Base-by-base conservation (phyloP, 192 early-diverging fungal genomes). In the Thoreauomyces humboldtii region DNA sequence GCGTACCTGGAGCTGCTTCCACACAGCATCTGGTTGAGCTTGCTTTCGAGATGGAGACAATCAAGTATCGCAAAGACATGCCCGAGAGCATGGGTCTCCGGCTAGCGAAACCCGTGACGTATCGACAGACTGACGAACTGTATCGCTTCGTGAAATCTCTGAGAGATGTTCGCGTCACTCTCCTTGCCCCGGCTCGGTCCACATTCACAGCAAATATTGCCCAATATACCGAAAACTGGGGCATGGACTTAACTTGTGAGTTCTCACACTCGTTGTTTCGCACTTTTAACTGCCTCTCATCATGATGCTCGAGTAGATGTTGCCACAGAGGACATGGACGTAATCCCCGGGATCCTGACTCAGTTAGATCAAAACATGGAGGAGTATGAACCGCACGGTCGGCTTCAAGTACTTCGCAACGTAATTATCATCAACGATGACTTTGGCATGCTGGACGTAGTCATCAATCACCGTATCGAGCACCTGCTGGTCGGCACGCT, bases 161-260 rank as follows among this genome's bases (percentile, higher is more conserved):
- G 33, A 22, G 41, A 33, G 35, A 54, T n/a, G 65, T 31, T 22
- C 31, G 48, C 21, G 67, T 69, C 7, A 52, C 45, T 1, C 21
- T 69, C 14, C 47, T 69, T 4, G 67, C 67, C 36, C 32, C 57
- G 27, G 19, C 24, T 7, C 33, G 35, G 24, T 38, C 48, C 2
- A 35, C 33, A 15, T 69, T 69, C 31, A 62, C 59, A 29, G 28
- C 21, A 17, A 69, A 69, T 51, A 54, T 61, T 6, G 46, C 52
- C 24, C 67, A 62, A 52, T 61, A 69, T 34, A n/a, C 51, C n/a
- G 67, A 61, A 41, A 61, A 55, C 51, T 69, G 58, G 67, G 67
- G 67, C 19, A 69, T 69, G 67, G 67, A 69, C 21, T 19, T 69
- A 22, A 61, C 59, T 12, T 69, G 53, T 65, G 35, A 2, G n/a